Percentiles rank a stretch among this genome's conserved stretches.
phyloP scores from a whole-genome alignment of 768 basidiomycete species.

The Leccinum rimulosum region DNA sequence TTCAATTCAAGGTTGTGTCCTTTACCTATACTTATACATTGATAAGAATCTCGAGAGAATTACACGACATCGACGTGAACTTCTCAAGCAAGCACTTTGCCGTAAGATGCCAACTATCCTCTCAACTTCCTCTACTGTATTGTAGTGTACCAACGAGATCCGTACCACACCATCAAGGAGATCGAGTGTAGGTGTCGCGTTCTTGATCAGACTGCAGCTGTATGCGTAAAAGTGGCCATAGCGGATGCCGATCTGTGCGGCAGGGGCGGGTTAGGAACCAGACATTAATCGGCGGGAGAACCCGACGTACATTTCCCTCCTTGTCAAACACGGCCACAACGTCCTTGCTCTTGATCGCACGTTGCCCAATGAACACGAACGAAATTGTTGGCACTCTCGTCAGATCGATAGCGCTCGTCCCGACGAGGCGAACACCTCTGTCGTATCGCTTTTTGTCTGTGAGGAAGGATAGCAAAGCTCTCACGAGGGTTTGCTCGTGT shows the following conservation, averaged over 20 bases:
- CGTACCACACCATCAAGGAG: constrained; percentile 66
- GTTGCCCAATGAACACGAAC: constrained; percentile 65
- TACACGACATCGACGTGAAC: not conserved
- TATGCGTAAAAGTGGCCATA: constrained; percentile 81
- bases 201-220: constrained; percentile 43
- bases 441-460: constrained; percentile 45
- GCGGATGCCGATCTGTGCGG: constrained; percentile 65
- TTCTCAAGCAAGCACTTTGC: constrained; percentile 40
- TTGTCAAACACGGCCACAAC: constrained; percentile 64
- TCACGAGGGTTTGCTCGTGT: constrained; percentile 61
- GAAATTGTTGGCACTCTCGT: constrained; percentile 64
- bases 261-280: not conserved
- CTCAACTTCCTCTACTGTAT: constrained; percentile 69
- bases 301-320: constrained; percentile 54
- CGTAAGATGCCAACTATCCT: constrained; percentile 55
- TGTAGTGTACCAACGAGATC: constrained; percentile 77
- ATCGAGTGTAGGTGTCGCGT: constrained; percentile 55
- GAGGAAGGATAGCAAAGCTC: constrained; percentile 54
- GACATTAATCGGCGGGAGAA: not conserved
- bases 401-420: constrained; percentile 45
- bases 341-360: constrained; percentile 55
- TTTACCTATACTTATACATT: too few relatives aligned
- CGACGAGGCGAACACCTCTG: constrained; percentile 67
- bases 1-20: too few relatives aligned
- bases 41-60: not conserved